Evolutionary conservation across 1,284 basidiomycete species (phyloP), one percentile per base, ranked within the genome.

Genomic region (Apiotrichum montevideense): DNA sequence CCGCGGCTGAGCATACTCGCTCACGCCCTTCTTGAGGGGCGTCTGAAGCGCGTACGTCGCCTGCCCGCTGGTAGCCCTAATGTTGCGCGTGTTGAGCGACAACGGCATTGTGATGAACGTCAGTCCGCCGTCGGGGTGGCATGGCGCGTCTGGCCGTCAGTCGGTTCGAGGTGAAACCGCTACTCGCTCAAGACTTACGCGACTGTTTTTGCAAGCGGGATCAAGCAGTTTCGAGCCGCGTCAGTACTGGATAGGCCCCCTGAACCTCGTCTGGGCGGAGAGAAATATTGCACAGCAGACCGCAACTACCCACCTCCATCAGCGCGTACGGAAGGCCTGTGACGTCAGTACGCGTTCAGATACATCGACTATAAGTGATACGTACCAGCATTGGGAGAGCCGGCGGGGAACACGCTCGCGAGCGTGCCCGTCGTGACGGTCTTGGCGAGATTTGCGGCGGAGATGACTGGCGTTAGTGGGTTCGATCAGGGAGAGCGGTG

Each of bases 71-170:
- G 14, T 80, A 76, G 72, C 71, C 6, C 82, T 65, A 54, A 86
- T 80, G 69, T 86, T 86, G 63, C 78, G 77, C 58, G 79, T 81
- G 61, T 84, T 82, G 35, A 80, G 79, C 15, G 84, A 84, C 64
- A 85, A 84, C 13, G 85, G 85, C 63, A 86, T 77, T 62, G 85
- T 79, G 44, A 85, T 75, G 50, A 86, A 79, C 0, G 83, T 80
- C 51, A 86, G 75, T 4, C 82, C 83, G n/a, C 84, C 83, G 63
- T 84, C 81, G 10, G 74, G 59, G 66, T 82, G 78, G 68, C 84
- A 86, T 57, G 74, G 73, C 1, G 83, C 84, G 61, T 76, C 65
- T 67, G 54, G 10, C 45, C 29, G 7, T 5, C 44, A 54, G 50
- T 7, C 29, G 39, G n/a, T 21, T 45, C 14, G 29, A 59, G 46